A percentile compares a stretch with the other conserved stretches of the same genome.
These are phyloP conservation scores for Penicillium brasilianum DNA, from an alignment of 2,329 filamentous ascomycete species.

Conservation along the genomic window DNA sequence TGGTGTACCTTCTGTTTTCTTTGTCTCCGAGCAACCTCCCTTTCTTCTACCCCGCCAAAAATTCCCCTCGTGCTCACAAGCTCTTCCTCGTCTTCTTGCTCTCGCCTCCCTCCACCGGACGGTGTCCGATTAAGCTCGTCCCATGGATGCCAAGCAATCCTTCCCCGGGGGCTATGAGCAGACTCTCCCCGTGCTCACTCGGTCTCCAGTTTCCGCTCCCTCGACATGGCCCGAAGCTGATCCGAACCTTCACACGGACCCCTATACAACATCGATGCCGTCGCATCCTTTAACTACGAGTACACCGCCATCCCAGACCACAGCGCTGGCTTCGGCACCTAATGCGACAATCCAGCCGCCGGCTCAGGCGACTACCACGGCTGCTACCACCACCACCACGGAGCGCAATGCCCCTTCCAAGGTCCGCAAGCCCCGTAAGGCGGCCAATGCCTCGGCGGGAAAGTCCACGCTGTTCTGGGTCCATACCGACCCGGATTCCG, in stretches of 20 bases:
- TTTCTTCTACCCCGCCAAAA: slow-evolving; percentile 21
- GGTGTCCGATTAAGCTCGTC: slow-evolving; percentile 20
- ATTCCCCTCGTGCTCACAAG: not conserved
- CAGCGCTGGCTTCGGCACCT: not conserved
- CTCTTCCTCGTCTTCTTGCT: not conserved
- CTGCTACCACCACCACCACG: not conserved
- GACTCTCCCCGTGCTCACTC: slow-evolving; percentile 37
- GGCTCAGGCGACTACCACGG: not conserved
- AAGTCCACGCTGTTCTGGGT: slow-evolving; percentile 49
- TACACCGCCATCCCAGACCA: slow-evolving; percentile 1
- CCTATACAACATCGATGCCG: slow-evolving; percentile 6
- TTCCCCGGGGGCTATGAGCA: slow-evolving; percentile 33
- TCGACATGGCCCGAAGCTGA: slow-evolving; percentile 26
- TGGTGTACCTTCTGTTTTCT: not conserved
- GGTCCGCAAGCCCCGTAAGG: slow-evolving; percentile 43
- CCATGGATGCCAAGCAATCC: slow-evolving; percentile 41
- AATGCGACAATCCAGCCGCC: slow-evolving; percentile 16
- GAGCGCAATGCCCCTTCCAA: slow-evolving; percentile 35
- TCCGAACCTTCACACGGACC: slow-evolving; percentile 22
- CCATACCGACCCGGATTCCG: slow-evolving; percentile 45
- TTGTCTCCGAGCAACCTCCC: slow-evolving; percentile 1
- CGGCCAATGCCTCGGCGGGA: slow-evolving; percentile 33
- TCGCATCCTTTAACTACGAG: slow-evolving; percentile 2
- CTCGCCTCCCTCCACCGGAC: not conserved
- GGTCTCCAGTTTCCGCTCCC: slow-evolving; percentile 23